These are phyloP conservation scores for Euphorbia schlechtendalii DNA, from an alignment of 441 rosid species.

Conservation along the genomic window DNA sequence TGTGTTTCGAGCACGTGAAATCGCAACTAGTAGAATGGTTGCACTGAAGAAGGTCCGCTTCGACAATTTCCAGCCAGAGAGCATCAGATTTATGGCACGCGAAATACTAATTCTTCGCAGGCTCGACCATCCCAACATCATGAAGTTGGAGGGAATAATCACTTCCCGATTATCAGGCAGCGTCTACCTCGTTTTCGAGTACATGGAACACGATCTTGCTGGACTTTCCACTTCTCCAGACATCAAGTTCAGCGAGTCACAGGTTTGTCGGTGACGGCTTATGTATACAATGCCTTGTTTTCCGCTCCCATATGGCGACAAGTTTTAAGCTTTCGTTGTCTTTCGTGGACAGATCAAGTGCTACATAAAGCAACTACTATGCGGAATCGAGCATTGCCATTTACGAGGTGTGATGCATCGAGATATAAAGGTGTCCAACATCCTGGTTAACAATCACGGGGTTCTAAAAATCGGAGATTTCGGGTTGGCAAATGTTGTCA, in stretches of 20 bases:
- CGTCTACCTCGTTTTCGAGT: conserved; percentile 83
- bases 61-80: conserved; percentile 79
- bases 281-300: not conserved
- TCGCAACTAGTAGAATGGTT: conserved; percentile 68
- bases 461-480: conserved; percentile 73
- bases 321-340: conserved; percentile 9
- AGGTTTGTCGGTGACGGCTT: conserved; percentile 39
- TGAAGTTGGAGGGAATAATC: conserved; percentile 73
- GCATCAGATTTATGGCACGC: conserved; percentile 88
- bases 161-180: conserved; percentile 64
- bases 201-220: conserved; percentile 94
- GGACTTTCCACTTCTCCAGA: conserved; percentile 64
- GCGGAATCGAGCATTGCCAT: conserved; percentile 84
- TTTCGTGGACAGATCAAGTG: conserved; percentile 54
- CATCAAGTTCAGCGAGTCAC: conserved; percentile 57
- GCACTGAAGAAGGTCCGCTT: conserved; percentile 86
- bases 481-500: conserved; percentile 67
- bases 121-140: conserved; percentile 82
- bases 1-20: conserved; percentile 77
- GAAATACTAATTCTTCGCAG: conserved; percentile 80
- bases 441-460: conserved; percentile 77
- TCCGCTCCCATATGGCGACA: not conserved
- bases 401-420: conserved; percentile 72
- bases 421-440: conserved; percentile 76
- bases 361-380: conserved; percentile 82